These are phyloP conservation scores for Vigna radiata DNA, from an alignment of 306 rosid genomes.

Conservation along the genomic window DNA sequence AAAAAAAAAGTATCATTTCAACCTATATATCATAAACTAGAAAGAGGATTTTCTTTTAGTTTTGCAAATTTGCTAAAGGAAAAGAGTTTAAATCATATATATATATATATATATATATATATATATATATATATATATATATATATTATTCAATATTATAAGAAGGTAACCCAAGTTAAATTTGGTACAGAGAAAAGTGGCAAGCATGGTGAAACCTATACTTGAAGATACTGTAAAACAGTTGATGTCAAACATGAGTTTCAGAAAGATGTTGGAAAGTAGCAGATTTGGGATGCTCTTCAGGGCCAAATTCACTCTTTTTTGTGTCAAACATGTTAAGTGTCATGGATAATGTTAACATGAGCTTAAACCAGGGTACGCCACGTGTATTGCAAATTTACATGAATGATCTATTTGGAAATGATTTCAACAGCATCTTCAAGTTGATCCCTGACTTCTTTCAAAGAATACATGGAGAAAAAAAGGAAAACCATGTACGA, in stretches of 20 bases:
- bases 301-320: not conserved
- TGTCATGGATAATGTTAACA: not conserved
- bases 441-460: constrained; percentile 48
- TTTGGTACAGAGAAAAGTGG: not conserved
- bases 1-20: too few relatives aligned
- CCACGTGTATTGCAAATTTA: constrained; percentile 46
- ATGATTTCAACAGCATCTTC: constrained; percentile 62
- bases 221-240: not conserved
- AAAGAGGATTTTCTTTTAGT: too few relatives aligned
- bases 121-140: too few relatives aligned
- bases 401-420: constrained; percentile 58
- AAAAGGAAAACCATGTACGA: not conserved
- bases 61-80: too few relatives aligned
- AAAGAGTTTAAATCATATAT: too few relatives aligned
- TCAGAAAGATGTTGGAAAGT: not conserved
- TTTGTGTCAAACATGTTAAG: not conserved
- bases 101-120: too few relatives aligned
- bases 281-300: constrained; percentile 5
- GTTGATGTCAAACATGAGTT: not conserved
- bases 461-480: not conserved
- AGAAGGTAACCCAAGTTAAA: not conserved
- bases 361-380: not conserved
- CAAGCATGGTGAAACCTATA: not conserved
- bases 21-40: too few relatives aligned
- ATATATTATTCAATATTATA: too few relatives aligned